Percentiles rank a stretch among this genome's conserved stretches.
Evolutionary conservation across 1,284 basidiomycete species (phyloP).

Genomic region (Puccinia sorghi): DNA sequence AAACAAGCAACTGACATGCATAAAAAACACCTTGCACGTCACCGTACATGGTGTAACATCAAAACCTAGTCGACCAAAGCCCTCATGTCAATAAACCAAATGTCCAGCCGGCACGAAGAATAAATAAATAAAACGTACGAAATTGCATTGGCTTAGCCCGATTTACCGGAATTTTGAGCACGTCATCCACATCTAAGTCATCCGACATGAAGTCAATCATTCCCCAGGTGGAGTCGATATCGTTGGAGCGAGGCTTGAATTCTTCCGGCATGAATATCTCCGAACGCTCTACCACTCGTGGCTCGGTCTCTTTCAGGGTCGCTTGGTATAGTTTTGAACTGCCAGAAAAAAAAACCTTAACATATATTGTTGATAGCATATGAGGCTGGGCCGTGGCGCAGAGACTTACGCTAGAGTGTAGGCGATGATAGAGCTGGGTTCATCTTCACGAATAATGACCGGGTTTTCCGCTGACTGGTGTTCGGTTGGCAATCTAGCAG

Average conservation of each 20-base stretch:
- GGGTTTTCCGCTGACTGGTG: constrained; percentile 86
- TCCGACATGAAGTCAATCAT: constrained; percentile 52
- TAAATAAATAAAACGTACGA: constrained; percentile 31
- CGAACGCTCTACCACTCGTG: constrained; percentile 51
- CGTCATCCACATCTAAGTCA: constrained; percentile 68
- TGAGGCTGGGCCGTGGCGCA: not conserved
- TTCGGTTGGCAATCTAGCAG: constrained; percentile 46
- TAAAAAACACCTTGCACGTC: constrained; percentile 50
- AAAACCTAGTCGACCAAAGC: constrained; percentile 20
- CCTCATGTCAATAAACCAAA: not conserved
- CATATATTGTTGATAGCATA: not conserved
- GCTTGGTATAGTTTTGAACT: constrained; percentile 64
- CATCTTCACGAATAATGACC: constrained; percentile 93
- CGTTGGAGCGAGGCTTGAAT: constrained; percentile 69
- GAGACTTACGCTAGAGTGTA: constrained; percentile 67
- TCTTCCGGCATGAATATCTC: constrained; percentile 73
- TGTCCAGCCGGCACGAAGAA: not conserved
- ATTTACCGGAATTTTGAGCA: constrained; percentile 57
- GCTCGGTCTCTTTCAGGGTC: constrained; percentile 64
- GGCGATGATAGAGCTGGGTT: constrained; percentile 97
- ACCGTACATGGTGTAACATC: constrained; percentile 47
- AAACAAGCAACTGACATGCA: constrained; percentile 40
- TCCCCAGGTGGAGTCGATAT: constrained; percentile 53
- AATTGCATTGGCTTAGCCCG: constrained; percentile 49
- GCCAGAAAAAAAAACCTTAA: constrained; percentile 59